phyloP scores from a whole-genome alignment of 2,329 filamentous ascomycete species.

The Shiraia sp. region DNA sequence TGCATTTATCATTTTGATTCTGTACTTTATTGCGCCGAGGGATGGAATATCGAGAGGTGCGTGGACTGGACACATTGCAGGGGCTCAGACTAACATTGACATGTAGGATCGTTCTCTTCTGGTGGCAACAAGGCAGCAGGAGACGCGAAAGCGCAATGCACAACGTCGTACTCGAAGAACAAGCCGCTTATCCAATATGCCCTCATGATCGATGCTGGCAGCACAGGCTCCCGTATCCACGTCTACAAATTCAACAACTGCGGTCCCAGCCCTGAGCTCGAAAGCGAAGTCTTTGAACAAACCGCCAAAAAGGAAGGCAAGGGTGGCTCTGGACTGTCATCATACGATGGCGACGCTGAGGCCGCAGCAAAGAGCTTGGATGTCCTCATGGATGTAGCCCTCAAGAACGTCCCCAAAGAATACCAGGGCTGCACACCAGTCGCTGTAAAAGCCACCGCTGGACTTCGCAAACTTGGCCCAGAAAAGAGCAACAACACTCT shows the following conservation, averaged over 20 bases:
- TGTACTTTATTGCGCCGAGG: slow-evolving; percentile 59
- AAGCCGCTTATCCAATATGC: slow-evolving; percentile 98
- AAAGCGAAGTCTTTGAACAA: slow-evolving; percentile 91
- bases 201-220: slow-evolving; percentile 97
- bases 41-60: slow-evolving; percentile 34
- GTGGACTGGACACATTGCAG: slow-evolving; percentile 7
- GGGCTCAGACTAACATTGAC: background rate
- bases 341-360: slow-evolving; percentile 83
- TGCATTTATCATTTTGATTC: slow-evolving; percentile 60
- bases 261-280: slow-evolving; percentile 89
- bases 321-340: slow-evolving; percentile 78
- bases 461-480: slow-evolving; percentile 80
- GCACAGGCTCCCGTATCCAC: slow-evolving; percentile 96
- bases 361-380: slow-evolving; percentile 90
- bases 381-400: slow-evolving; percentile 80
- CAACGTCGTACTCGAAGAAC: slow-evolving; percentile 78
- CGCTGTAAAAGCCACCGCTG: slow-evolving; percentile 97
- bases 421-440: slow-evolving; percentile 91
- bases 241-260: slow-evolving; percentile 99
- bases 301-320: slow-evolving; percentile 82
- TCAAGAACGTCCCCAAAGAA: slow-evolving; percentile 82
- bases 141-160: slow-evolving; percentile 73
- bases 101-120: slow-evolving; percentile 25
- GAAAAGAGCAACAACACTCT: slow-evolving; percentile 84
- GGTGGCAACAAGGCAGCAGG: slow-evolving; percentile 54